phyloP scores from a whole-genome alignment of 345 rosid genomes.

The Populus nigra region DNA sequence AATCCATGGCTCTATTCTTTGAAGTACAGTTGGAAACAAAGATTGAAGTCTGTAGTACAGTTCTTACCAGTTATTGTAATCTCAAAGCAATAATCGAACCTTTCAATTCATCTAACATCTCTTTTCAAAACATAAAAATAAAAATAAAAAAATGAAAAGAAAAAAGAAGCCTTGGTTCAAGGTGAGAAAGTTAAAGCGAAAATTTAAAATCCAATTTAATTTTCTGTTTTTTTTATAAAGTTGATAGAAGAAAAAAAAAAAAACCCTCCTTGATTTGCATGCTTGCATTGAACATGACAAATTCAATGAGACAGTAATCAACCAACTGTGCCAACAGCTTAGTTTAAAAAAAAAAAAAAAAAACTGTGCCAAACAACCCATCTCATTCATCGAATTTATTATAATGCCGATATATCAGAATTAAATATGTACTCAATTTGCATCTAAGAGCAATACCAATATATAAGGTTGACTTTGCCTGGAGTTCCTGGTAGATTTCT shows the following conservation, averaged over 20 bases:
- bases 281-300: not conserved
- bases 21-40: conserved; percentile 17
- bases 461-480: conserved; percentile 38
- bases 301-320: not conserved
- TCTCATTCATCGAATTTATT: too few species aligned
- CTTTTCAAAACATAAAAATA: not conserved
- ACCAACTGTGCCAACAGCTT: not conserved
- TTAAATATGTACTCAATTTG: not conserved
- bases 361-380: not conserved
- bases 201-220: not conserved
- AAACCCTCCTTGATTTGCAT: not conserved
- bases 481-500: conserved; percentile 75
- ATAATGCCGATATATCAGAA: not conserved
- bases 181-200: not conserved
- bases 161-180: not conserved
- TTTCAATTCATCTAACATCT: conserved; percentile 13
- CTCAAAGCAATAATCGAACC: conserved; percentile 45
- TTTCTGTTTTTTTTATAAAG: too few species aligned
- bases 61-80: conserved; percentile 41
- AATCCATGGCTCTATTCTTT: not conserved
- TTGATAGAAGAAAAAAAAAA: not conserved
- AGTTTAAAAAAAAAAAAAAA: too few species aligned
- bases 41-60: conserved; percentile 30
- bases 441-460: not conserved
- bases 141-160: not conserved